Conservation (phyloP, 352 stramenopile genomes). For the Globisporangium spiculum region DNA sequence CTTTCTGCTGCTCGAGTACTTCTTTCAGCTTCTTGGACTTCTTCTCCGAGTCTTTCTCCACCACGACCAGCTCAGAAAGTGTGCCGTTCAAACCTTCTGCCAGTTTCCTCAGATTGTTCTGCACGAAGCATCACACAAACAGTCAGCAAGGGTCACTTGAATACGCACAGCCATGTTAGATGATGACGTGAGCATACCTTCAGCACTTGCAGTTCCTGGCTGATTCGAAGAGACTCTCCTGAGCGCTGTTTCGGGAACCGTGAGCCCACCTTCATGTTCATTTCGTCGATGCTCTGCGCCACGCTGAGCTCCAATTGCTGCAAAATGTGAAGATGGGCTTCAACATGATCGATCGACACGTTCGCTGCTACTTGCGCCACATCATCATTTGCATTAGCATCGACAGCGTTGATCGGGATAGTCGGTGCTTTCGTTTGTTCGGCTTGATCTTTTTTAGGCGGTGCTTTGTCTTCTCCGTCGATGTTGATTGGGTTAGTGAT, state of each 20-base stretch:
- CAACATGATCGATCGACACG: constrained; percentile 74
- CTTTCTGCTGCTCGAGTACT: constrained; percentile 72
- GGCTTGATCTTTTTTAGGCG: not conserved
- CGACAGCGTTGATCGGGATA: not conserved
- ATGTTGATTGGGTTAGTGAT: not conserved
- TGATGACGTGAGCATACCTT: constrained; percentile 14
- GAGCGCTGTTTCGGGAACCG: constrained; percentile 27
- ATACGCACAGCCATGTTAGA: not conserved
- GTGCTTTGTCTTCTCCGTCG: not conserved
- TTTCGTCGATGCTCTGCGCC: constrained; percentile 57
- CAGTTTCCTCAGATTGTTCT: constrained; percentile 68
- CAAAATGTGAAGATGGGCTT: constrained; percentile 72
- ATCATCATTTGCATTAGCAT: not conserved
- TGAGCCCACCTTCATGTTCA: constrained; percentile 26
- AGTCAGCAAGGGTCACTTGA: not conserved
- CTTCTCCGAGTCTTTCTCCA: constrained; percentile 77
- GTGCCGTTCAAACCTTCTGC: constrained; percentile 70
- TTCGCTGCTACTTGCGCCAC: constrained; percentile 22
- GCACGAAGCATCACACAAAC: constrained; percentile 7
- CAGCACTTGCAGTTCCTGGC: constrained; percentile 41
- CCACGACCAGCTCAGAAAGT: constrained; percentile 71
- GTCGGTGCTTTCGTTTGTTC: not conserved
- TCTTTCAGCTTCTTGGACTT: constrained; percentile 79
- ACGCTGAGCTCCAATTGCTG: constrained; percentile 68
- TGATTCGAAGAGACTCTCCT: constrained; percentile 27